Base-by-base conservation (phyloP, 2,329 filamentous ascomycete genomes). In the Diplodia intermedia region DNA sequence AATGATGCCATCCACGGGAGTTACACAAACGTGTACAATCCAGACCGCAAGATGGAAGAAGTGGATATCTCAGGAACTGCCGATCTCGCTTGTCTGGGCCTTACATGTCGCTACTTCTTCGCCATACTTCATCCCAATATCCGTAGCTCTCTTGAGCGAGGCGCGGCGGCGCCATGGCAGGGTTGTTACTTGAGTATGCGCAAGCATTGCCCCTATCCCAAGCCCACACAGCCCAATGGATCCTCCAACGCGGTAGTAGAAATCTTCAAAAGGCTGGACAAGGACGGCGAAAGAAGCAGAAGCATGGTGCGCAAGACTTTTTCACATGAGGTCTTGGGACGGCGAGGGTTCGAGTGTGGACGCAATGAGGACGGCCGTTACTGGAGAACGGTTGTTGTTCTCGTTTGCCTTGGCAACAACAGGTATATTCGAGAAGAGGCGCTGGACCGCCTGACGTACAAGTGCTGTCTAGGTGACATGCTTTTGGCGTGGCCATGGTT, bases 81-180 rank as follows among this genome's bases (percentile, higher is more conserved):
- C 14, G 52, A 54, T 6, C 26, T 54, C 23, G 14, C 15, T 8
- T 54, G 23, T 11, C 52, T 54, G 12, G 52, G 26, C 8, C 14
- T 54, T 23, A 54, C 20, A 18, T 54, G 52, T 31, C 52, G 52
- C 26, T 54, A 54, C 26, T 18, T 54, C 11, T 15, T 54, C 52
- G 8, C 5, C 52, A 31, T 33, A 3, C 26, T 54, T 26, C 52
- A 54, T 15, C 14, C 52, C 12, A 8, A 2, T 4, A 29, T 54
- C 52, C 52, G 26, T 9, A n/a, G 5, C 23, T 26, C 9, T 31
- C 52, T 31, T 23, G 3, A 4, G 2, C 5, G 23, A 3, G 52
- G 26, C 15, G 52, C 52, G 8, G 52, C 3, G 11, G 23, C 26
- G 4, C 23, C 26, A 15, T 54, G 20, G 52, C 15, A 12, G 4